Evolutionary conservation across 2,329 filamentous ascomycete genomes (phyloP), one percentile per base, ranked within the genome.

Genomic region (Aspergillus oerlinghausenensis): DNA sequence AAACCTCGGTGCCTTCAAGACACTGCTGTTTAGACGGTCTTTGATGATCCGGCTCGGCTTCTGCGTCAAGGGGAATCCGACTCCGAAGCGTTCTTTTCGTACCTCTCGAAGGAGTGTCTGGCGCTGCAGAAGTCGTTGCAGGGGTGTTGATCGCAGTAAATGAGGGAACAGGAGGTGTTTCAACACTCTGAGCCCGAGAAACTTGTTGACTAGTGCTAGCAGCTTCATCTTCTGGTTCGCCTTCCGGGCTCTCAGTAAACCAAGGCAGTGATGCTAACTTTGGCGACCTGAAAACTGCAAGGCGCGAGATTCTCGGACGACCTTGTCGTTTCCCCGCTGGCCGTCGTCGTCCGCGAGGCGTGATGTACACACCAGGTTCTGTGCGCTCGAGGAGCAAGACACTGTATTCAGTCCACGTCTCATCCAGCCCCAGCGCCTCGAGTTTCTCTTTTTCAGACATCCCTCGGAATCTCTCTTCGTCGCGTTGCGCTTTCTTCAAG

Each of bases 381-480:
- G 68, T 63, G n/a, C 72, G 71, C 28, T 75, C 69, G 49, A 76
- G 70, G 4, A 73, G 54, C 3, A 74, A 55, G 25, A 72, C 65
- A 32, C 63, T 74, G 55, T 76, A 76, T 56, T 75, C 72, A 1
- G 74, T 75, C 72, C 73, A 77, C 1, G 66, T 68, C 51, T 75
- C 71, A 56, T 77, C 74, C 57, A 75, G 60, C 1, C 75, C 75
- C 53, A 73, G 63, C 23, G 72, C 70, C 55, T 74, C 70, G 2
- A 77, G 65, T 43, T 63, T 71, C 52, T 77, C 73, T 32, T 70
- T 70, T 56, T 72, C 71, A 0, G 74, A 69, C 64, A 76, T 68
- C 7, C 67, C 69, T 9, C 53, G 51, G 32, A 70, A 61, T 11
- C 53, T 59, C 17, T 64, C 58, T 4, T 54, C 49, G n/a, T 67